Conservation (phyloP, 306 rosid genomes). For the Corylus avellana region DNA sequence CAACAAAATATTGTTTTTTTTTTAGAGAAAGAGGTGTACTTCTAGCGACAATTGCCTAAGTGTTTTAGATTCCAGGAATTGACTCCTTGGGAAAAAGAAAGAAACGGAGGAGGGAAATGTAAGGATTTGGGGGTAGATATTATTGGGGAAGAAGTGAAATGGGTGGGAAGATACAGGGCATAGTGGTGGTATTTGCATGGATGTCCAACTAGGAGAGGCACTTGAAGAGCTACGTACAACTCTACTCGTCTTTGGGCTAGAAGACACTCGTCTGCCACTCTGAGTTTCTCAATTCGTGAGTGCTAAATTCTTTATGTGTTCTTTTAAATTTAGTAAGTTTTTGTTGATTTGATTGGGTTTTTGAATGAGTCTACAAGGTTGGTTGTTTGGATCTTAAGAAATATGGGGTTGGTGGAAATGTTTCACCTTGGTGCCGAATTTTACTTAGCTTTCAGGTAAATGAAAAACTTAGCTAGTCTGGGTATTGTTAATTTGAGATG, state of each 20-base stretch:
- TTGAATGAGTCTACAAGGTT: neutral
- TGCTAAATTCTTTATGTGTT: conserved; percentile 2
- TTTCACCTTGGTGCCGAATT: neutral
- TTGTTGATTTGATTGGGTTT: neutral
- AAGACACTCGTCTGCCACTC: conserved; percentile 81
- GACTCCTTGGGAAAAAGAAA: conserved; percentile 3
- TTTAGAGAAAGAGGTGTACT: too few species aligned
- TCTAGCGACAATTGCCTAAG: too few species aligned
- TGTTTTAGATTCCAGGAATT: neutral
- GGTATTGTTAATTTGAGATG: neutral
- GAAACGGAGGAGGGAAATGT: conserved; percentile 43
- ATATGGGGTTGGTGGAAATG: neutral
- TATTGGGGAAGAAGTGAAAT: conserved; percentile 78
- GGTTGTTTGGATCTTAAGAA: neutral
- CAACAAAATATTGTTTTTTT: too few species aligned
- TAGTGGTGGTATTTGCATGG: conserved; percentile 85
- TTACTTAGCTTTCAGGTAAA: too few species aligned
- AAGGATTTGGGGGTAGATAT: conserved; percentile 87
- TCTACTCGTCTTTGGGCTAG: conserved; percentile 78
- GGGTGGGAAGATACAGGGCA: conserved; percentile 57
- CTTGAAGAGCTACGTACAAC: conserved; percentile 63
- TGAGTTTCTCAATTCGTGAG: conserved; percentile 85
- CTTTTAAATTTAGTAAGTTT: neutral
- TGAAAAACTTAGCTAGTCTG: neutral
- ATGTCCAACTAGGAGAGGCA: conserved; percentile 82